Evolutionary conservation across 495 filamentous ascomycete genomes (phyloP), one percentile per base, ranked within the genome.

Genomic region (Polyplosphaeria fusca): DNA sequence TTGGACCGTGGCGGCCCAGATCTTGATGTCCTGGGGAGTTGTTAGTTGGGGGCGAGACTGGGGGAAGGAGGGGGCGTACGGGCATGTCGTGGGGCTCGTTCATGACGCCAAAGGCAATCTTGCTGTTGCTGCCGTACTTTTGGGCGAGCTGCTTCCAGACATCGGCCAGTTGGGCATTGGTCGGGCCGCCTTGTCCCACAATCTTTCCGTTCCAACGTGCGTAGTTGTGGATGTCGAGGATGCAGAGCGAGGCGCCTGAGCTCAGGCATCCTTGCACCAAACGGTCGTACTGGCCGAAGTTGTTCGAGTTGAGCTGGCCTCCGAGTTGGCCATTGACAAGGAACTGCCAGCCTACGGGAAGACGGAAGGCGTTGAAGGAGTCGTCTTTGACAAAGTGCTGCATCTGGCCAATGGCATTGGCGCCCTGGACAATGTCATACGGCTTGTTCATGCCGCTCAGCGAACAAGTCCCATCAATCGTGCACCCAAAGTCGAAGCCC

Each of bases 151-250:
- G 75, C 3, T 59, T 64, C 83, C 83, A 86, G 7, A 85, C 63
- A 52, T 67, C 66, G 4, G 74, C 73, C 48, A 85, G 79, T n/a
- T 84, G 72, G 18, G 70, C 76, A 61, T 83, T 75, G 5, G 74
- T 76, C 1, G 81, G 77, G 1, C 78, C 79, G 20, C 76, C 75
- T 58, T 84, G 81, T 0, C 82, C 82, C 61, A 84, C 78, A 58
- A 84, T 78, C 18, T 66, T 60, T 9, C 77, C 79, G 59, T 85
- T 77, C 77, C 78, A 84, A 45, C 81, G 73, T 0, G 80, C 81
- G 67, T 80, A 82, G 67, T 82, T 82, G 68, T 82, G 79, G 44
- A 76, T 70, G 60, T 84, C 80, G 49, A 86, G 72, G 60, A 85
- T 78, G 66, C 83, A 86, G 47, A 66, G 30, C 42, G 71, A 57